phyloP scores from a whole-genome alignment of 2,329 filamentous ascomycete genomes.

The Phaeosphaeria sp. region DNA sequence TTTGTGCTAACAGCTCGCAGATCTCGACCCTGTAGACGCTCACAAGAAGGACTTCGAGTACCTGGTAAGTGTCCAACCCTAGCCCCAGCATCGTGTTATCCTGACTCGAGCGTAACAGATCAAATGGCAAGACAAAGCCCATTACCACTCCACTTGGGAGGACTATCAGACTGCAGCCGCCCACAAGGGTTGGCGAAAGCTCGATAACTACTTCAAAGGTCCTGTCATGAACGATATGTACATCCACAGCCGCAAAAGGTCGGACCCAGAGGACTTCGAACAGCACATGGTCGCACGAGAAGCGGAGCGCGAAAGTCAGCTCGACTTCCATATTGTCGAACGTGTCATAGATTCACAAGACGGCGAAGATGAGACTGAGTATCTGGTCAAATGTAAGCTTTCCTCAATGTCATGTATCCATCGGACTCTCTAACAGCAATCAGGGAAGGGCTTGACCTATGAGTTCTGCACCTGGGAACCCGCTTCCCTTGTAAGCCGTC shows the following conservation, averaged over 20 bases:
- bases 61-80: slow-evolving; percentile 54
- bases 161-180: slow-evolving; percentile 74
- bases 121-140: slow-evolving; percentile 96
- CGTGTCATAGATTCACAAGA: slow-evolving; percentile 85
- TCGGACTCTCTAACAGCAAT: slow-evolving; percentile 26
- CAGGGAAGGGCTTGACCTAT: slow-evolving; percentile 85
- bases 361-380: slow-evolving; percentile 81
- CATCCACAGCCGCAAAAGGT: slow-evolving; percentile 60
- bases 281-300: slow-evolving; percentile 96
- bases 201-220: slow-evolving; percentile 95
- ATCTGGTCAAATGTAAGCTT: slow-evolving; percentile 83
- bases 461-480: slow-evolving; percentile 95
- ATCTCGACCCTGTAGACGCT: slow-evolving; percentile 41
- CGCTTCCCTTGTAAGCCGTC: slow-evolving; percentile 74
- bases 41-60: slow-evolving; percentile 84
- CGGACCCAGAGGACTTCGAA: slow-evolving; percentile 83
- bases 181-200: slow-evolving; percentile 83
- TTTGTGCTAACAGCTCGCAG: slow-evolving; percentile 32
- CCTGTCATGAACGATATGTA: slow-evolving; percentile 80
- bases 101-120: slow-evolving; percentile 61
- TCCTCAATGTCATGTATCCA: slow-evolving; percentile 10
- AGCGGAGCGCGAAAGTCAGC: slow-evolving; percentile 83
- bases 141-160: slow-evolving; percentile 97
- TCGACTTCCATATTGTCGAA: slow-evolving; percentile 91
- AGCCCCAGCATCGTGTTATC: background rate